These are phyloP conservation scores for Aspergillus cristatus DNA, from an alignment of 495 filamentous ascomycete species.

Conservation along the genomic window DNA sequence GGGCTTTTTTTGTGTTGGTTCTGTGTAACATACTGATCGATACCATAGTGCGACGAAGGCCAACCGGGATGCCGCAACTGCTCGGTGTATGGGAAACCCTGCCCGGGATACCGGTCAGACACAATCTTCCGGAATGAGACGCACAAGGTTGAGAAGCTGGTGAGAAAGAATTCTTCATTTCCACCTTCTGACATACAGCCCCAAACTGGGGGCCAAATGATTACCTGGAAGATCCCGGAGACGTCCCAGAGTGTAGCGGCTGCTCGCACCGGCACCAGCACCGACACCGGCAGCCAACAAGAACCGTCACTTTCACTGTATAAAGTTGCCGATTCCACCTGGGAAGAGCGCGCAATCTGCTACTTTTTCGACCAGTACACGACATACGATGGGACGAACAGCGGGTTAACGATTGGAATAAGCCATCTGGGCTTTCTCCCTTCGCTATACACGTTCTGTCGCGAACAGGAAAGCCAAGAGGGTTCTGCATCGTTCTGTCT, in stretches of 20 bases:
- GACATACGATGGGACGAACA: conserved; percentile 11
- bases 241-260: not conserved
- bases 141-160: conserved; percentile 19
- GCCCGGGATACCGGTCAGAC: conserved; percentile 34
- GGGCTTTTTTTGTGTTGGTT: no score
- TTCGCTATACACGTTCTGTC: conserved; percentile 22
- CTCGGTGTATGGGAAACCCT: conserved; percentile 29
- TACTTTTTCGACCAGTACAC: conserved; percentile 40
- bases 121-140: conserved; percentile 35
- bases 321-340: conserved; percentile 22
- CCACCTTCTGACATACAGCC: conserved; percentile 2
- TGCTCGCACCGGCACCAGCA: conserved; percentile 1
- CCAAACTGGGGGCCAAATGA: not conserved
- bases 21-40: no score
- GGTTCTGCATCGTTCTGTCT: conserved; percentile 19
- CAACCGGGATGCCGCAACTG: conserved; percentile 35
- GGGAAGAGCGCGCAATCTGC: conserved; percentile 34
- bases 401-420: conserved; percentile 16
- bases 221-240: not conserved
- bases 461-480: conserved; percentile 9
- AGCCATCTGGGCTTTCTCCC: conserved; percentile 32
- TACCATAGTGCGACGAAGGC: conserved; percentile 33
- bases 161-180: conserved; percentile 12
- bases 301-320: conserved; percentile 9
- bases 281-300: not conserved